phyloP scores from a whole-genome alignment of 306 rosid genomes.

The Citrullus amarus region DNA sequence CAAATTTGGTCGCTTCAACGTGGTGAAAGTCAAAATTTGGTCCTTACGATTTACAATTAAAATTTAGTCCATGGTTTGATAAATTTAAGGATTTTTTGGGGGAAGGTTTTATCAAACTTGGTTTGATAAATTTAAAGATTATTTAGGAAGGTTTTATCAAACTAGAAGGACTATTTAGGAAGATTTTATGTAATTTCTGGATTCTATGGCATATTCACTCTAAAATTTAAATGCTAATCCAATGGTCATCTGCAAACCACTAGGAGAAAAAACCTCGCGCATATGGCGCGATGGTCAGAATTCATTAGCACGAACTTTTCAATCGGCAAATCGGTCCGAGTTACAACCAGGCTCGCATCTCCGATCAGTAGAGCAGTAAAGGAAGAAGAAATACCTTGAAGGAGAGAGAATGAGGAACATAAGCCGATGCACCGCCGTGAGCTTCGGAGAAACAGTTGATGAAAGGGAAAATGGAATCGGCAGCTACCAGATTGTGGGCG shows the following conservation, averaged over 20 bases:
- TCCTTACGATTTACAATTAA: too few species aligned
- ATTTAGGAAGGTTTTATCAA: too few species aligned
- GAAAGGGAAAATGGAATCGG: conserved; percentile 51
- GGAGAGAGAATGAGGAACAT: conserved; percentile 46
- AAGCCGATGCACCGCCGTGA: conserved; percentile 41
- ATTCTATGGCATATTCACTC: neutral
- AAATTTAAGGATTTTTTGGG: too few species aligned
- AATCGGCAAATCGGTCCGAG: neutral
- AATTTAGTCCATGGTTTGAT: too few species aligned
- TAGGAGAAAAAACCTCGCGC: neutral
- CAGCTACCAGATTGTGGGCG: conserved; percentile 68
- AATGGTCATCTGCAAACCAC: neutral
- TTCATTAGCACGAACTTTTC: neutral
- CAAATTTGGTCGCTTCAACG: too few species aligned
- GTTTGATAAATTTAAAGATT: too few species aligned
- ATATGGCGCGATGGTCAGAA: neutral
- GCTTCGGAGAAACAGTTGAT: conserved; percentile 63
- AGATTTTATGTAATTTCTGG: too few species aligned
- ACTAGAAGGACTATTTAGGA: too few species aligned
- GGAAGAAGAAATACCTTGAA: conserved; percentile 41
- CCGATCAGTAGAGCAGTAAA: neutral
- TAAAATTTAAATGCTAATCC: neutral
- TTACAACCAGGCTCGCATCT: neutral
- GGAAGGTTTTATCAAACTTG: too few species aligned
- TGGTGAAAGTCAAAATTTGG: too few species aligned